Percentiles rank a stretch among this genome's conserved stretches.
Evolutionary conservation across 2,329 filamentous ascomycete genomes (phyloP).

Genomic region (Stylonectria norvegica): DNA sequence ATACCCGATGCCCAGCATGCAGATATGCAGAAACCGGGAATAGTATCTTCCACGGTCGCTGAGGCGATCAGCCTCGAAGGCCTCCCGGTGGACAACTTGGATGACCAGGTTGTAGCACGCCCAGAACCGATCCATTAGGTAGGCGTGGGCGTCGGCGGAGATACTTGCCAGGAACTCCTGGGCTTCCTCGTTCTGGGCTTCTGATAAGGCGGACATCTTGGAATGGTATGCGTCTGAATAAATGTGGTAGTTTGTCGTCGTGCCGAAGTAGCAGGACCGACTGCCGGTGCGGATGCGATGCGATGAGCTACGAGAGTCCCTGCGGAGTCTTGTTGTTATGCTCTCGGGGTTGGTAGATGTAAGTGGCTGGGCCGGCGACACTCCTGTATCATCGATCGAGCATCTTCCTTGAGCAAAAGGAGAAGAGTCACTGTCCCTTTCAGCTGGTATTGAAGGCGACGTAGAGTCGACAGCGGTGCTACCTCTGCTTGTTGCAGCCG

Average conservation of each 20-base stretch:
- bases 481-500: background rate
- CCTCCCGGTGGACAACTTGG: background rate
- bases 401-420: background rate
- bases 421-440: background rate
- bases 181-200: background rate
- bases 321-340: background rate
- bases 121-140: background rate
- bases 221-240: background rate
- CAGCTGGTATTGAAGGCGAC: background rate
- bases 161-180: background rate
- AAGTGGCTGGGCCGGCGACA: background rate
- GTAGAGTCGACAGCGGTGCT: background rate
- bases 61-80: background rate
- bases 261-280: background rate
- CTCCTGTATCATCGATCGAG: background rate
- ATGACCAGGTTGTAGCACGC: background rate
- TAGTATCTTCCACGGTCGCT: background rate
- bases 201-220: background rate
- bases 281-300: background rate
- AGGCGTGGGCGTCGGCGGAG: background rate
- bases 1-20: background rate
- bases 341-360: background rate
- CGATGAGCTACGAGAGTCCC: background rate
- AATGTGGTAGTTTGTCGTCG: background rate
- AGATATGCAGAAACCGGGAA: background rate